Conservation (phyloP, 1,284 basidiomycete species). For the Xerocomus cyaneibrunnescens region DNA sequence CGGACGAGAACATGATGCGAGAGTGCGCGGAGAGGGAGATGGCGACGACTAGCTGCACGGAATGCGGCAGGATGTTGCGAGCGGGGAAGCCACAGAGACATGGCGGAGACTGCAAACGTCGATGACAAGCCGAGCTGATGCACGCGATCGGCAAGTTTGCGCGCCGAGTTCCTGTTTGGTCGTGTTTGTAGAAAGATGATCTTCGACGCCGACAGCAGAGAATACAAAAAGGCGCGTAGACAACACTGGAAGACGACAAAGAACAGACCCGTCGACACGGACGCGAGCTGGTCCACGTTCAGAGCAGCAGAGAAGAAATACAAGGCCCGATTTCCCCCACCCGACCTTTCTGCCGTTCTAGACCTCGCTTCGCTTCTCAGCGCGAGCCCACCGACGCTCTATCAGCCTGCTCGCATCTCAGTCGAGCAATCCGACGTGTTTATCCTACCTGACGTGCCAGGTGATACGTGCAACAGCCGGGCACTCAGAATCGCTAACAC, state of each 20-base stretch:
- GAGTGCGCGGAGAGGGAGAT: constrained; percentile 4
- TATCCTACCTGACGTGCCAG: constrained; percentile 51
- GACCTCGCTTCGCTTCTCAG: constrained; percentile 48
- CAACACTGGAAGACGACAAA: constrained; percentile 60
- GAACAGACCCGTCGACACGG: constrained; percentile 44
- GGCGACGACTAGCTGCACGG: constrained; percentile 39
- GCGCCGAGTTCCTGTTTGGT: constrained; percentile 19
- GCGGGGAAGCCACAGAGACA: constrained; percentile 68
- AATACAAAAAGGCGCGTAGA: constrained; percentile 65
- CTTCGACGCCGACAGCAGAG: constrained; percentile 33
- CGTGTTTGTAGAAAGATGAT: constrained; percentile 30
- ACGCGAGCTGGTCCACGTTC: constrained; percentile 66
- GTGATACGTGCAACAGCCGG: constrained; percentile 44
- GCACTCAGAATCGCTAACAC: neutral
- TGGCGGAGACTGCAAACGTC: constrained; percentile 25
- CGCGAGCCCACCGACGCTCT: constrained; percentile 33
- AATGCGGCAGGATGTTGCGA: constrained; percentile 44
- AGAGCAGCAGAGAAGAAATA: constrained; percentile 73
- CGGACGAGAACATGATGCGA: constrained; percentile 24
- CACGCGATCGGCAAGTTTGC: constrained; percentile 15
- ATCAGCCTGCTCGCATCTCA: constrained; percentile 10
- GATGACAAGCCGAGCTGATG: neutral
- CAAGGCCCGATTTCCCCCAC: constrained; percentile 74
- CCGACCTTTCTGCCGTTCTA: constrained; percentile 64
- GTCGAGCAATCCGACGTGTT: constrained; percentile 30